phyloP scores from a whole-genome alignment of 2,329 filamentous ascomycete genomes.

The Zymoseptoria tritici region DNA sequence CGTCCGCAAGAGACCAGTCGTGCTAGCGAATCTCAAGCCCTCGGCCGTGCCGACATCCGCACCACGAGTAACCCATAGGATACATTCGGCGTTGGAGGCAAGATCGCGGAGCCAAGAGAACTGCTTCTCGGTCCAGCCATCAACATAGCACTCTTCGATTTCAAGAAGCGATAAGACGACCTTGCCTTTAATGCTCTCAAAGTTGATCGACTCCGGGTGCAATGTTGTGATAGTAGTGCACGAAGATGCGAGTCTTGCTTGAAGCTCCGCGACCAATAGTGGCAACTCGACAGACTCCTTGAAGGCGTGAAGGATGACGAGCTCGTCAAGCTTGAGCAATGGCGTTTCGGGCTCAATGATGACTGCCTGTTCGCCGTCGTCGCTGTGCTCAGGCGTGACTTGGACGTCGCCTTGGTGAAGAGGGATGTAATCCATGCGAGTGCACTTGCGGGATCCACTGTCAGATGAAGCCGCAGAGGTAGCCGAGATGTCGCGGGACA shows the following conservation, averaged over 20 bases:
- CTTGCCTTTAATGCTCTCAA: conserved; percentile 1
- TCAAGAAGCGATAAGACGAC: conserved; percentile 2
- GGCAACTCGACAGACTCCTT: conserved; percentile 1
- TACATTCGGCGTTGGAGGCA: conserved; percentile 1
- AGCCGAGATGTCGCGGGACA: conserved; percentile 1
- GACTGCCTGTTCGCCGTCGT: neutral
- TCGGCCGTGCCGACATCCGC: neutral
- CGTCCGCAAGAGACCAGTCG: conserved; percentile 1
- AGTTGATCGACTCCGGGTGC: conserved; percentile 2
- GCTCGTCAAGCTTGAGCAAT: neutral
- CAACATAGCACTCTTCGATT: conserved; percentile 2
- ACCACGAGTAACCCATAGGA: conserved; percentile 4
- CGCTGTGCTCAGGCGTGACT: neutral
- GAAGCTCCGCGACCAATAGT: conserved; percentile 1
- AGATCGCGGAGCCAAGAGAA: conserved; percentile 3
- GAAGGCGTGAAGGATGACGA: conserved; percentile 1
- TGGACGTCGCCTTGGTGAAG: neutral
- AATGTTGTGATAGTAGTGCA: neutral
- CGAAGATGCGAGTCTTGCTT: neutral
- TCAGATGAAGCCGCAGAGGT: neutral
- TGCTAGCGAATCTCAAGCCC: conserved; percentile 1
- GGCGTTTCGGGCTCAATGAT: neutral
- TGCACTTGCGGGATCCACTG: conserved; percentile 2
- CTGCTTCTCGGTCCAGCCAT: conserved; percentile 3
- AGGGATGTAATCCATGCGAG: conserved; percentile 1